Evolutionary conservation across 2,329 filamentous ascomycete genomes (phyloP), one percentile per base, ranked within the genome.

Genomic region (Cordyceps javanica): DNA sequence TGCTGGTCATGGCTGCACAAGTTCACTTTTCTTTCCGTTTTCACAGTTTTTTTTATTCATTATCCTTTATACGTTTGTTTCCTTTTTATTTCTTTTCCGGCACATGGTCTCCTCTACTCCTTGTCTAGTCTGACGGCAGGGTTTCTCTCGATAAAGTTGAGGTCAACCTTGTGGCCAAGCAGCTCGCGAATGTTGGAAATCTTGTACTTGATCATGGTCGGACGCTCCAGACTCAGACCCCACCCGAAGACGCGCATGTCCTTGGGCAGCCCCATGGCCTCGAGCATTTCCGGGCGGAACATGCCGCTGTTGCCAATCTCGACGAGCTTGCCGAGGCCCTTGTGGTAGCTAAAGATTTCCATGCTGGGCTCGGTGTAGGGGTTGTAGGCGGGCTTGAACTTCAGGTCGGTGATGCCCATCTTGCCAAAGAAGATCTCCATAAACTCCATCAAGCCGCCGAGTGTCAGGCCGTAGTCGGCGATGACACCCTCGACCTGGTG

Each of bases 401-500:
- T 88, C 63, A 99, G 82, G 67, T 81, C 77, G 23, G 77, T 78
- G 64, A 99, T 91, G 64, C 94, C 93, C 88, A 97, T 96, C 80
- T 96, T 96, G 62, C 80, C 81, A 75, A 97, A 99, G 85, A 99
- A 97, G 67, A 91, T 86, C 68, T 93, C 88, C 82, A 97, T 92
- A 78, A 97, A 75, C 84, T 82, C 90, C 80, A 97, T 96, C 59
- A 97, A 79, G 48, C 92, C 94, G 64, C 94, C 94, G 19, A 97
- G 82, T 0, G 93, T 95, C 61, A 99, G 80, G 36, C 88, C 89
- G 72, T 96, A 97, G 75, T 99, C 94, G 26, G 94, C 94, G 75
- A 99, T 97, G 52, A 99, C 93, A 73, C 94, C 94, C 75, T 99
- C 94, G 34, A 97, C 90, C 72, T 99, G 94, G 76, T 99, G 94